Conservation (phyloP, 345 rosid species). For the Theobroma cacao region DNA sequence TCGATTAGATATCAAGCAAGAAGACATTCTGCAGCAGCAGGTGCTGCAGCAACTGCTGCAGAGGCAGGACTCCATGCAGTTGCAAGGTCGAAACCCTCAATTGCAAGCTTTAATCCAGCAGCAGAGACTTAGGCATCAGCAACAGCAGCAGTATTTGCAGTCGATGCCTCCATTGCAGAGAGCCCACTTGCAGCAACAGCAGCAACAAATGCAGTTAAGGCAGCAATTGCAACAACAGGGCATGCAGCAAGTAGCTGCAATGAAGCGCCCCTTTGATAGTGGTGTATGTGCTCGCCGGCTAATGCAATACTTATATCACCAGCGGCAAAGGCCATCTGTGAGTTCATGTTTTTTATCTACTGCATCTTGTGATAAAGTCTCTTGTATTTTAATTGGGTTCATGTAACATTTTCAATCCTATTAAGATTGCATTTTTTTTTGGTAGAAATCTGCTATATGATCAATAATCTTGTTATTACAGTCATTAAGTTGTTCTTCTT, state of each 20-base stretch:
- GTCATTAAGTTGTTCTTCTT: neutral
- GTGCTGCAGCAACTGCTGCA: slow-evolving; percentile 78
- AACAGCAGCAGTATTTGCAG: slow-evolving; percentile 65
- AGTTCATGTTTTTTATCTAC: slow-evolving; percentile 26
- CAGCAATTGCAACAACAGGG: slow-evolving; percentile 84
- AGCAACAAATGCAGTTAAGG: slow-evolving; percentile 69
- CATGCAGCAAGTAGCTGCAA: slow-evolving; percentile 50
- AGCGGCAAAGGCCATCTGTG: slow-evolving; percentile 82
- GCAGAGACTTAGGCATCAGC: slow-evolving; percentile 63
- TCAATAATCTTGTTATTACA: neutral
- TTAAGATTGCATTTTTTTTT: neutral
- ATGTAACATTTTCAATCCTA: neutral
- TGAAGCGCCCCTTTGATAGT: slow-evolving; percentile 63
- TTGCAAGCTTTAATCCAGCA: slow-evolving; percentile 71
- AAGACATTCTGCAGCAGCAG: slow-evolving; percentile 85
- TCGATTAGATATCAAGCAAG: slow-evolving; percentile 80
- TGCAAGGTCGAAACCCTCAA: slow-evolving; percentile 71
- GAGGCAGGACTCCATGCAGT: slow-evolving; percentile 76
- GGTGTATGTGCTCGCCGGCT: slow-evolving; percentile 92
- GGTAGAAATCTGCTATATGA: neutral
- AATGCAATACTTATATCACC: slow-evolving; percentile 97
- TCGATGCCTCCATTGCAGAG: slow-evolving; percentile 82
- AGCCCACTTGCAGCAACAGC: slow-evolving; percentile 87
- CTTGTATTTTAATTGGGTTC: neutral
- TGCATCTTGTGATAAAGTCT: neutral